Conservation (phyloP, 495 filamentous ascomycete species). For the Parathielavia hyrcaniae region DNA sequence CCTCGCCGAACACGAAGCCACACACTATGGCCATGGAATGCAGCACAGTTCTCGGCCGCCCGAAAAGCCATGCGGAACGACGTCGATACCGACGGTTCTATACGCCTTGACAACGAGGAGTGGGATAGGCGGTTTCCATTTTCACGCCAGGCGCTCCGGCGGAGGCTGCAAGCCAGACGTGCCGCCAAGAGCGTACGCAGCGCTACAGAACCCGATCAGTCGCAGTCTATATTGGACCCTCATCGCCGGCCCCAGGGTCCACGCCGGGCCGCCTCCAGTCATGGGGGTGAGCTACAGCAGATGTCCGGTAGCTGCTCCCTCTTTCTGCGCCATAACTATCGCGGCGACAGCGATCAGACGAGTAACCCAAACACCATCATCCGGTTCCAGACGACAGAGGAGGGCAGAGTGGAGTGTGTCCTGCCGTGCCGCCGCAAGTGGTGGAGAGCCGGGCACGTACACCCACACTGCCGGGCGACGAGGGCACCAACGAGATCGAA, state of each 20-base stretch:
- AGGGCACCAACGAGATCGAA: constrained; percentile 1
- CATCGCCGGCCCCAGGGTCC: constrained; percentile 9
- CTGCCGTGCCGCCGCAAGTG: constrained; percentile 7
- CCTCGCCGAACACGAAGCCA: constrained; percentile 15
- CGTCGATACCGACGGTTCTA: constrained; percentile 13
- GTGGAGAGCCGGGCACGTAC: constrained; percentile 7
- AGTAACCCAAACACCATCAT: too few species aligned
- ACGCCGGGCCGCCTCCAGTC: constrained; percentile 13
- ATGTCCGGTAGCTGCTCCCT: constrained; percentile 9
- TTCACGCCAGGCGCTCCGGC: neutral
- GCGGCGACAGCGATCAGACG: neutral
- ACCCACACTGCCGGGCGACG: neutral
- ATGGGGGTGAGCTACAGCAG: constrained; percentile 3
- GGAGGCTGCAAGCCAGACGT: neutral
- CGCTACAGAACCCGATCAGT: constrained; percentile 9
- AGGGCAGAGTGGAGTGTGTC: neutral
- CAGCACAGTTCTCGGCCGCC: constrained; percentile 15
- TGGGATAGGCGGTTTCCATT: neutral
- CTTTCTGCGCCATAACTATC: neutral
- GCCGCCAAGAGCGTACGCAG: neutral
- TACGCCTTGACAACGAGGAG: constrained; percentile 11
- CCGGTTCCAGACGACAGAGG: too few species aligned
- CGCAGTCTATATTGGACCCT: constrained; percentile 5
- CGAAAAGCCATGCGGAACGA: constrained; percentile 15
- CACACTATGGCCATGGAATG: constrained; percentile 13